A percentile compares a stretch with the other conserved stretches of the same genome.
Conservation (phyloP, 805 yeast species). For the Zygotorulaspora sp. region DNA sequence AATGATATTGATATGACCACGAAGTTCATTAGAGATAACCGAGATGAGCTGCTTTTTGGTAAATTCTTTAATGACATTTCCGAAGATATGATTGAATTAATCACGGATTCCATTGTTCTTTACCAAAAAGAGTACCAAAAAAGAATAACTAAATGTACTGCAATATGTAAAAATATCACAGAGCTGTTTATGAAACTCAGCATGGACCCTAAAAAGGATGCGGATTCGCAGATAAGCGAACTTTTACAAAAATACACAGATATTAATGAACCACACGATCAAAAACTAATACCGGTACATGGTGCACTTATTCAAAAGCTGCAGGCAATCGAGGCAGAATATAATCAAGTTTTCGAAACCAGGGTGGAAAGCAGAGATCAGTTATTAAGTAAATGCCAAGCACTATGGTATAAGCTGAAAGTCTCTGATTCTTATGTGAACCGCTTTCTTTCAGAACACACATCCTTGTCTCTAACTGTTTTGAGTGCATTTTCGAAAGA, state of each 20-base stretch:
- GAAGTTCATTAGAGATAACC: conserved; percentile 21
- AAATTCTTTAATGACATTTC: conserved; percentile 23
- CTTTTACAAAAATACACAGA: conserved; percentile 4
- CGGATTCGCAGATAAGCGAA: conserved; percentile 10
- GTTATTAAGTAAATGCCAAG: conserved; percentile 40
- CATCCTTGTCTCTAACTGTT: conserved; percentile 44
- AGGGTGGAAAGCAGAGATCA: conserved; percentile 35
- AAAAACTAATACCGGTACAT: conserved; percentile 9
- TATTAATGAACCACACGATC: background rate
- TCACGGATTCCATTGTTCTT: conserved; percentile 9
- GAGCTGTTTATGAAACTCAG: conserved; percentile 23
- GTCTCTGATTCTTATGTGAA: conserved; percentile 42
- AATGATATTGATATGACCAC: conserved; percentile 10
- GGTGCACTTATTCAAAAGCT: conserved; percentile 12
- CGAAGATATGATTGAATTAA: conserved; percentile 3
- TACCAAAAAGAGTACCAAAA: conserved; percentile 19
- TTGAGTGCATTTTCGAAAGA: conserved; percentile 53
- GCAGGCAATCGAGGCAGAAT: conserved; percentile 13
- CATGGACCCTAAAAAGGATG: conserved; percentile 8
- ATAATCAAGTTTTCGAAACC: conserved; percentile 30
- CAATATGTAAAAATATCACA: conserved; percentile 15
- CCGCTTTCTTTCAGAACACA: conserved; percentile 41
- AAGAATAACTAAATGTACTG: conserved; percentile 13
- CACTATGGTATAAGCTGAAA: conserved; percentile 54
- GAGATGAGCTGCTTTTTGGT: conserved; percentile 20